Conservation (phyloP, 2,329 filamentous ascomycete genomes). For the Aspergillus neotritici region DNA sequence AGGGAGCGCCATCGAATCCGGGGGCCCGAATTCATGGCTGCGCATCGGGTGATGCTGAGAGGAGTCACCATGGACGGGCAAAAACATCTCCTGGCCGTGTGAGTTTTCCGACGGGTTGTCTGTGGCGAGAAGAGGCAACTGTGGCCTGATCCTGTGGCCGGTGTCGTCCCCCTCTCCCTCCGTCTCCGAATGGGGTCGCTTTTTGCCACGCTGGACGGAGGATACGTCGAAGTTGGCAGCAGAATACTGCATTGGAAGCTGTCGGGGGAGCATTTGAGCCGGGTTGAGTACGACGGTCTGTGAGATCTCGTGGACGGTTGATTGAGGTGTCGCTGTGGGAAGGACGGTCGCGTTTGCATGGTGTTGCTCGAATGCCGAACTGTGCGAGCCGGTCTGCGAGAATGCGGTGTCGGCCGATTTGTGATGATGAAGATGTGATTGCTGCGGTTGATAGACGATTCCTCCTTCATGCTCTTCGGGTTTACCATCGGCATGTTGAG, state of each 20-base stretch:
- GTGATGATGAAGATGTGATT: slow-evolving; percentile 35
- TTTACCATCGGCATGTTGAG: slow-evolving; percentile 61
- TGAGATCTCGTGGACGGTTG: slow-evolving; percentile 27
- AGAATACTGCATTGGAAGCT: slow-evolving; percentile 32
- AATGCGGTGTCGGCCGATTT: slow-evolving; percentile 30
- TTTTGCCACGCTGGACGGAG: slow-evolving; percentile 27
- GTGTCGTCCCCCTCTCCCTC: slow-evolving; percentile 24
- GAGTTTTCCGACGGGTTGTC: slow-evolving; percentile 25
- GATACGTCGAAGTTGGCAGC: slow-evolving; percentile 29
- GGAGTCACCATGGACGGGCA: slow-evolving; percentile 29
- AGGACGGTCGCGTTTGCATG: slow-evolving; percentile 36
- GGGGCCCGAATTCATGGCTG: slow-evolving; percentile 35
- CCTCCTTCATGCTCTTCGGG: slow-evolving; percentile 59
- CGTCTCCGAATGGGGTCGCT: slow-evolving; percentile 31
- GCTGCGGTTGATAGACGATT: slow-evolving; percentile 55
- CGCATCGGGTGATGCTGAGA: slow-evolving; percentile 26
- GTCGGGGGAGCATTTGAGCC: slow-evolving; percentile 32
- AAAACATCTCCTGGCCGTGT: slow-evolving; percentile 33
- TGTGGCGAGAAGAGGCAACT: slow-evolving; percentile 30
- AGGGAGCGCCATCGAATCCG: slow-evolving; percentile 38
- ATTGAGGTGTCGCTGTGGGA: slow-evolving; percentile 26
- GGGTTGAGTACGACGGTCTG: slow-evolving; percentile 27
- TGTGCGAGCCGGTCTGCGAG: slow-evolving; percentile 27
- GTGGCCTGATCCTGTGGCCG: slow-evolving; percentile 21
- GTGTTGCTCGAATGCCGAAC: slow-evolving; percentile 33